Conservation (phyloP, 352 stramenopile species). For the Globisporangium uncinulatum region DNA sequence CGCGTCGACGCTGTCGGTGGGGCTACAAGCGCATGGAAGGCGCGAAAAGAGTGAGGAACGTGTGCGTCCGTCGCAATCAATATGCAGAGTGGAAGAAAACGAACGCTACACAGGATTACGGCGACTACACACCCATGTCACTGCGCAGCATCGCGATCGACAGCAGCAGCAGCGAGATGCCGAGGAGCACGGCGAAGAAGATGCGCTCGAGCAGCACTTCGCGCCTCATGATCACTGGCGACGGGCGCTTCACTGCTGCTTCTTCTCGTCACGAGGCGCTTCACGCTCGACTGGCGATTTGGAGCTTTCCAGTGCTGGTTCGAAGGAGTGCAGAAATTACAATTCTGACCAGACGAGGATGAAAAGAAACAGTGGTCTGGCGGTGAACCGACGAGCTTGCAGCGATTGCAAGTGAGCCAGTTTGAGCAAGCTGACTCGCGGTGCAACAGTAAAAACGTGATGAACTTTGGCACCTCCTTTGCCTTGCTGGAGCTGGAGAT, state of each 20-base stretch:
- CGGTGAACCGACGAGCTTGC: no score
- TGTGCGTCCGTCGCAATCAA: neutral
- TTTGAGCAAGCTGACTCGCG: no score
- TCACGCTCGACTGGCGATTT: neutral
- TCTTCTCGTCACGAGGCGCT: neutral
- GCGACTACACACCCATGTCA: slow-evolving; percentile 28
- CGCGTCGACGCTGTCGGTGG: slow-evolving; percentile 17
- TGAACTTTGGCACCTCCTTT: no score
- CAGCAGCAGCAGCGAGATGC: slow-evolving; percentile 45
- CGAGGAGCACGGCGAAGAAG: slow-evolving; percentile 47
- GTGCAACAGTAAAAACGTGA: no score
- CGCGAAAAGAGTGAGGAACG: neutral
- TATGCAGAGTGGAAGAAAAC: neutral
- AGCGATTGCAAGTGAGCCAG: no score
- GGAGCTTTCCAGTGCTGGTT: neutral
- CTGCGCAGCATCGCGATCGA: slow-evolving; percentile 56
- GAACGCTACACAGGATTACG: slow-evolving; percentile 6
- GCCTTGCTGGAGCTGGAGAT: no score
- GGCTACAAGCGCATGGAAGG: slow-evolving; percentile 2
- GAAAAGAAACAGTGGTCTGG: no score
- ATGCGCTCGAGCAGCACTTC: slow-evolving; percentile 39
- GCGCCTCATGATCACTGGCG: slow-evolving; percentile 15
- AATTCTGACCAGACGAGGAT: no score
- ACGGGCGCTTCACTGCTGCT: neutral
- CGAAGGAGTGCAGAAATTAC: no score